Percentiles rank a stretch among this genome's conserved stretches.
Evolutionary conservation across 140 eudicot species (phyloP).

Genomic region (Senecio squalidus): DNA sequence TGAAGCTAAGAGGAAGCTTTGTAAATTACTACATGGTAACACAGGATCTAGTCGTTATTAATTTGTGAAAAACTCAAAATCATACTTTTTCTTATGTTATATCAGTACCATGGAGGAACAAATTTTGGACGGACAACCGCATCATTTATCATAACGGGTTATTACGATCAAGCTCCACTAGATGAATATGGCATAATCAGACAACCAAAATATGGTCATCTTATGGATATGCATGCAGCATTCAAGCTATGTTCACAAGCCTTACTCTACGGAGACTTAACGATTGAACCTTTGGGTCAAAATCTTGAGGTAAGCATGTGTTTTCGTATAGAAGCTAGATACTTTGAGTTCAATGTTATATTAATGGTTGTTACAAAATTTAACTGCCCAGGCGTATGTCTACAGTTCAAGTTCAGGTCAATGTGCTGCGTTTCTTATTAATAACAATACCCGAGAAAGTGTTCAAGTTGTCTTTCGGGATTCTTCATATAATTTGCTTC

Average conservation of each 20-base stretch:
- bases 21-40: conserved; percentile 89
- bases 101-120: conserved; percentile 98
- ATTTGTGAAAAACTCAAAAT: too few relatives aligned
- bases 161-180: conserved; percentile 89
- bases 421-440: conserved; percentile 77
- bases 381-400: conserved; percentile 81
- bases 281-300: conserved; percentile 36
- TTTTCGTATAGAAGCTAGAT: background rate
- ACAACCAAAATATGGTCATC: conserved; percentile 90
- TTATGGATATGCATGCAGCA: conserved; percentile 69
- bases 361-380: too few relatives aligned
- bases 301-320: conserved; percentile 43
- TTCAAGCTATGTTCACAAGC: conserved; percentile 47
- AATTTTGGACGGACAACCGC: conserved; percentile 73
- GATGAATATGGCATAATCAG: conserved; percentile 75
- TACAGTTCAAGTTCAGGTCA: conserved; percentile 40
- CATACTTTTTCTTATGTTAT: conserved; percentile 3
- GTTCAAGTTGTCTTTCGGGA: conserved; percentile 40
- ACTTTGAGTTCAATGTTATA: background rate
- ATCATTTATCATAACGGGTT: conserved; percentile 47
- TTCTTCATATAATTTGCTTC: conserved; percentile 39
- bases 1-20: conserved; percentile 78
- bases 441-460: conserved; percentile 24
- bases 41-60: too few relatives aligned
- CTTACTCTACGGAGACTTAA: conserved; percentile 39